Evolutionary conservation across 129 eudicot species (phyloP), one percentile per base, ranked within the genome.

Genomic region (Logfia minima): DNA sequence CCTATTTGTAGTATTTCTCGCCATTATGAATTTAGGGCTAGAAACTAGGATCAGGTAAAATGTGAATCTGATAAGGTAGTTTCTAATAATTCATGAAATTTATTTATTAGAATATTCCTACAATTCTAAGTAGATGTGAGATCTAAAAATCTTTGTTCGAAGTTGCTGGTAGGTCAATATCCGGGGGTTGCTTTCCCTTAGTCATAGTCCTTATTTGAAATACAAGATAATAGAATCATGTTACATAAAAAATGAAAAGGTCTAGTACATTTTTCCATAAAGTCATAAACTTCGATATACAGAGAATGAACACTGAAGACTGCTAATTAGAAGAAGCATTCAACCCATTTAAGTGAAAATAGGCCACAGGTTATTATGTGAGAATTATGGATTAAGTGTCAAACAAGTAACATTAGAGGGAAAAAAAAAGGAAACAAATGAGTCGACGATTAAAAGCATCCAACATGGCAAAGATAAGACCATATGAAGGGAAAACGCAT

Each of bases 401-500:
- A 11, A 74, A 74, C 3, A 13, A 58, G 26, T 21, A 74, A 23
- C 35, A 39, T 24, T 5, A 21, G 34, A 8, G 8, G 11, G 19
- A 34, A 37, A 4, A 29, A 22, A 23, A 41, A 37, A 23, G 23
- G 6, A 60, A 75, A 75, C 41, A 37, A 75, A 75, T 16, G 3
- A 62, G 70, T 62, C 18, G 11, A 37, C 43, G 17, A 5, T 23
- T 9, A 37, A 52, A 53, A 11, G 58, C 72, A 68, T n/a, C 31
- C 59, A 28, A 77, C 56, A 67, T 19, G 74, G 74, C 8, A 35
- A 77, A 37, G 14, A 55, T 5, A 77, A 21, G 23, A 56, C 5
- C 66, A 48, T 23, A 31, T 32, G 59, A 58, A 58, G 63, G 63
- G 26, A 58, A 58, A 58, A 58, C 4, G 4, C 28, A 58, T 58